Percentiles rank a stretch among this genome's conserved stretches.
Evolutionary conservation across 164 flowering plant genomes (phyloP).

Genomic region (Warburgia ugandensis): DNA sequence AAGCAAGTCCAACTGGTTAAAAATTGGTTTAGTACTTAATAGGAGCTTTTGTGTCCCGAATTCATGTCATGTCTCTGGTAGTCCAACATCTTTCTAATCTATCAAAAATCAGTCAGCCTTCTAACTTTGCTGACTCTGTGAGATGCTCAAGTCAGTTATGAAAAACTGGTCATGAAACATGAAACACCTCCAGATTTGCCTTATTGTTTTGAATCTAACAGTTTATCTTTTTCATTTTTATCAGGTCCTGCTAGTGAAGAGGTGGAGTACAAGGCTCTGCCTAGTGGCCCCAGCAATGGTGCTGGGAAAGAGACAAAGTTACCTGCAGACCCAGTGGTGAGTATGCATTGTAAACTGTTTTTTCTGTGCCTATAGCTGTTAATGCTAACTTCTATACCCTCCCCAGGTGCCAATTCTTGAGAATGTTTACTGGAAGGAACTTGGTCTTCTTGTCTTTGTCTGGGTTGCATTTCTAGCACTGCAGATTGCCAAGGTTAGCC

Average conservation of each 20-base stretch:
- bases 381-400: constrained; percentile 10
- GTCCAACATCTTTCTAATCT: too few species aligned
- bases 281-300: constrained; percentile 49
- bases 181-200: too few species aligned
- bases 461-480: constrained; percentile 83
- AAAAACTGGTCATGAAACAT: too few species aligned
- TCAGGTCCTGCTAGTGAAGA: constrained; percentile 36
- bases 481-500: constrained; percentile 68
- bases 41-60: too few species aligned
- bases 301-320: constrained; percentile 20
- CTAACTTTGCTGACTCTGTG: too few species aligned
- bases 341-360: background rate
- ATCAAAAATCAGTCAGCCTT: too few species aligned
- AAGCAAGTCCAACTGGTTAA: too few species aligned
- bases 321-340: constrained; percentile 37
- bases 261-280: constrained; percentile 72
- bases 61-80: too few species aligned
- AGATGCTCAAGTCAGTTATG: too few species aligned
- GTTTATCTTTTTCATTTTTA: background rate
- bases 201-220: background rate
- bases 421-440: constrained; percentile 89
- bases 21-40: too few species aligned
- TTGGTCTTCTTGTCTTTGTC: constrained; percentile 78
- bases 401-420: constrained; percentile 58
- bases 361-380: background rate